phyloP scores from a whole-genome alignment of 2,329 filamentous ascomycete species.

The Ambrosiella cleistominuta region DNA sequence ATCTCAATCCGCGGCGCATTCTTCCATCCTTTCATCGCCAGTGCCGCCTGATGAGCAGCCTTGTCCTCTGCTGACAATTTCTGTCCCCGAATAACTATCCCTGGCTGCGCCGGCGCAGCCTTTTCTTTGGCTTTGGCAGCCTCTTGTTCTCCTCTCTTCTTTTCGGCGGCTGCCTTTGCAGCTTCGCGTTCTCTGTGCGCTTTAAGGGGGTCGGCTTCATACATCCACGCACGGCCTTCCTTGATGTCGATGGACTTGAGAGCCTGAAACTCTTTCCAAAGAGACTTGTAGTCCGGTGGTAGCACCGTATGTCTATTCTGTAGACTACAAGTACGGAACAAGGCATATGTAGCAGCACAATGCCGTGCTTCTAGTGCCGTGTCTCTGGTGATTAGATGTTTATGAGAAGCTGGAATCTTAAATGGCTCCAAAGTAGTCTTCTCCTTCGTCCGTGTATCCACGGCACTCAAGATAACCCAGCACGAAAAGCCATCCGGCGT shows the following conservation, averaged over 20 bases:
- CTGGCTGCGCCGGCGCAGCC: conserved; percentile 19
- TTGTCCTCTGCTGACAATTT: conserved; percentile 24
- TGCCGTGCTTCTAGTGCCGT: conserved; percentile 82
- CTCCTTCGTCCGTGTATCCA: conserved; percentile 70
- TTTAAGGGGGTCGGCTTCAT: conserved; percentile 85
- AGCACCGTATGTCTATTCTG: conserved; percentile 91
- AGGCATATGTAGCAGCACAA: conserved; percentile 77
- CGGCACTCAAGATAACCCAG: conserved; percentile 58
- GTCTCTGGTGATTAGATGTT: conserved; percentile 55
- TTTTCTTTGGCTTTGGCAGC: conserved; percentile 46
- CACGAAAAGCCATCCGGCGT: conserved; percentile 58
- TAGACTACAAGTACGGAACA: conserved; percentile 87
- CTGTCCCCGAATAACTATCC: conserved; percentile 7
- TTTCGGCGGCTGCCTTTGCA: conserved; percentile 56
- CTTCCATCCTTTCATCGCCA: conserved; percentile 57
- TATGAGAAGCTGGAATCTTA: conserved; percentile 59
- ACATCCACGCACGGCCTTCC: conserved; percentile 69
- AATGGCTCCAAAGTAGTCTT: conserved; percentile 60
- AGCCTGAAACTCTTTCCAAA: conserved; percentile 82
- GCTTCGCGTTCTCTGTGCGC: conserved; percentile 64
- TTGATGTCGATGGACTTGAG: conserved; percentile 68
- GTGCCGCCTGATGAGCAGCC: conserved; percentile 15
- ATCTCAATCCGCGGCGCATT: conserved; percentile 83
- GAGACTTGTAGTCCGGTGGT: conserved; percentile 69
- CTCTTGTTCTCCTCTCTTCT: conserved; percentile 57